Base-by-base conservation (phyloP, 2,329 filamentous ascomycete species). In the Arthrobotrys iridis region DNA sequence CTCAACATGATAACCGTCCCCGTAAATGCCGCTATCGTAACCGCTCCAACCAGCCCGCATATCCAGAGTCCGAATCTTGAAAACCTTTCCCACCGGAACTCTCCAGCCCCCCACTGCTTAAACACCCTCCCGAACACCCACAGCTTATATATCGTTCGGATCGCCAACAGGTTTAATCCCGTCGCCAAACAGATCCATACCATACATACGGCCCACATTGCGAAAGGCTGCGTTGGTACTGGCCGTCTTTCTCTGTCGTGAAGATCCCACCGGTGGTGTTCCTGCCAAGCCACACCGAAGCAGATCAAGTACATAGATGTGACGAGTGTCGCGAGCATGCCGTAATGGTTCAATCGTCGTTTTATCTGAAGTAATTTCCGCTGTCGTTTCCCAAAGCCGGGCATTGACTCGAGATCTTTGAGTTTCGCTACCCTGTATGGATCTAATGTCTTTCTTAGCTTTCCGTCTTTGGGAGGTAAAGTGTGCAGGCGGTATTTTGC, bases 11-110 rank as follows among this genome's bases (percentile, higher is more conserved):
- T 11, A 5, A 71, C 46, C 4, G 66, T 71, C 8, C 15, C 24
- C 11, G 18, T 26, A 58, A 71, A 64, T 7, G 58, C 58, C 20
- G 40, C 40, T 22, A 50, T 13, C 13, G 58, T 71, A 4, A 37
- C n/a, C 37, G 26, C 11, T 3, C 20, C 35, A 24, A 71, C 48
- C 37, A 64, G 2, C 4, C 40, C 2, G 30, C 15, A 35, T 18
- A 70, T 62, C 30, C 15, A 45, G 11, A 57, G 24, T n/a, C 55
- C 65, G 2, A 33, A 26, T 4, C 45, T 22, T n/a, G 66, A 35
- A 58, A 71, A 71, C 26, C 7, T 40, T n/a, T 41, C 35, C 66
- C 66, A 71, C 37, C 28, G 63, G 46, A 57, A 48, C 15, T 71
- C 26, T 4, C 15, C 28, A 26, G 11, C 8, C 3, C 3, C 0